Evolutionary conservation across 352 stramenopile species (phyloP), one percentile per base, ranked within the genome.

Genomic region (Phytophthora meadii): DNA sequence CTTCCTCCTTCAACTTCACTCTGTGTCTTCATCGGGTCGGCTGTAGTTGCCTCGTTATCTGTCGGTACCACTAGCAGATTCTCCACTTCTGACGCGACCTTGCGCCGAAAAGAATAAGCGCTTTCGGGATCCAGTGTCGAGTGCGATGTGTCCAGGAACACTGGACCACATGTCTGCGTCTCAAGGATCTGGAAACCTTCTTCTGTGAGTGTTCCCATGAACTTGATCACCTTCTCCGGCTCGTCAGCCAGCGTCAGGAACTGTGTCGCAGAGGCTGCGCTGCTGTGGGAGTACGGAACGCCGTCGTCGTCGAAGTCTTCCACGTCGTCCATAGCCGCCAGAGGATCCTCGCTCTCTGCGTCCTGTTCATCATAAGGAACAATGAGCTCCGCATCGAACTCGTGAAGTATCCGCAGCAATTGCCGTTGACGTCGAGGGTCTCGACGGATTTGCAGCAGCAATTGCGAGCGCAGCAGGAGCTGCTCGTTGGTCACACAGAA

Each of bases 401-500:
- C 54, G 12, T 73, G 50, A 32, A 93, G 60, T 11, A 70, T 44
- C 14, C 71, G 67, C 49, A 82, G 51, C 30, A 89, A 50, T 37
- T 70, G 51, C 9, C 65, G 54, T 25, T 65, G 68, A 10, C 48
- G 54, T 25, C 68, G 50, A 14, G 54, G 51, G 61, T 69, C 40
- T 41, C 62, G 53, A 58, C 42, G 64, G 45, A 87, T 64, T 28
- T 79, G 75, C 37, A 91, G 54, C 40, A 93, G 65, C 15, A 84
- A 46, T 56, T 93, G 84, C 1, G 81, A 88, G 17, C 82, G 81
- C 44, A 93, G 55, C 41, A 93, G 53, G 15, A 89, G 65, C 48
- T 90, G 79, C 27, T 88, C 74, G 69, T 84, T 89, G 50, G 82
- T 62, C 22, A 90, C 64, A 30, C 82, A 91, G 27, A 84, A 87